Evolutionary conservation across 169 alveolate genomes (phyloP).

Genomic region (Besnoitia besnoiti): DNA sequence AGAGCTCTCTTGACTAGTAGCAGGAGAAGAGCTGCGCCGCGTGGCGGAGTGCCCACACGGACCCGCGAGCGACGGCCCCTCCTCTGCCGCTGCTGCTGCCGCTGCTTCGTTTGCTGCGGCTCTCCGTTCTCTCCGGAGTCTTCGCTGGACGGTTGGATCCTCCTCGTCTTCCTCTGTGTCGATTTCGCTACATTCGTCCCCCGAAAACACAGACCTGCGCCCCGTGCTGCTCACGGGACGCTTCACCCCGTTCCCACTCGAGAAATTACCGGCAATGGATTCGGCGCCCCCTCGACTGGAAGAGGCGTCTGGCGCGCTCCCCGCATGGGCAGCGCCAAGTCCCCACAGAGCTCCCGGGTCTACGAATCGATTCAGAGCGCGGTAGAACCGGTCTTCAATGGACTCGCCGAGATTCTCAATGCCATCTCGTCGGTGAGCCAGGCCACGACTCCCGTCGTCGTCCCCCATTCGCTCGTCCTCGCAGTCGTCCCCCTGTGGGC

Average conservation of each 20-base stretch:
- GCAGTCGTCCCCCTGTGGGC: not conserved
- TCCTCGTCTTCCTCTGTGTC: conserved; percentile 5
- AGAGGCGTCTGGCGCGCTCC: not conserved
- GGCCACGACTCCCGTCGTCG: not conserved
- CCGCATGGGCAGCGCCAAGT: not conserved
- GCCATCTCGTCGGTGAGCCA: not conserved
- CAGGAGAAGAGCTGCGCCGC: not conserved
- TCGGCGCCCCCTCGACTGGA: not conserved
- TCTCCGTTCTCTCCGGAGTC: conserved; percentile 10
- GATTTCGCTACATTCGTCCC: not conserved
- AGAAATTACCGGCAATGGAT: not conserved
- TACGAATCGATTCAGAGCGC: not conserved
- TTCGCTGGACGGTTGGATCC: not conserved
- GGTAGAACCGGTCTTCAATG: not conserved
- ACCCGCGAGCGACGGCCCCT: not conserved
- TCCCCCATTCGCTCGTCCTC: not conserved
- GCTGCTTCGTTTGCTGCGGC: not conserved
- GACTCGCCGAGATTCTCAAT: not conserved
- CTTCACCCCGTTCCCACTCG: not conserved
- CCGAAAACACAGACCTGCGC: not conserved
- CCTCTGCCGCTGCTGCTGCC: not conserved
- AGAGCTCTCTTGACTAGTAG: not conserved
- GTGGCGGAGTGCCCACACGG: not conserved
- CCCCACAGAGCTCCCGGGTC: not conserved
- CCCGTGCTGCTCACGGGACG: not conserved